These are phyloP conservation scores for Hypericum androsaemum DNA, from an alignment of 345 rosid species.

Conservation along the genomic window DNA sequence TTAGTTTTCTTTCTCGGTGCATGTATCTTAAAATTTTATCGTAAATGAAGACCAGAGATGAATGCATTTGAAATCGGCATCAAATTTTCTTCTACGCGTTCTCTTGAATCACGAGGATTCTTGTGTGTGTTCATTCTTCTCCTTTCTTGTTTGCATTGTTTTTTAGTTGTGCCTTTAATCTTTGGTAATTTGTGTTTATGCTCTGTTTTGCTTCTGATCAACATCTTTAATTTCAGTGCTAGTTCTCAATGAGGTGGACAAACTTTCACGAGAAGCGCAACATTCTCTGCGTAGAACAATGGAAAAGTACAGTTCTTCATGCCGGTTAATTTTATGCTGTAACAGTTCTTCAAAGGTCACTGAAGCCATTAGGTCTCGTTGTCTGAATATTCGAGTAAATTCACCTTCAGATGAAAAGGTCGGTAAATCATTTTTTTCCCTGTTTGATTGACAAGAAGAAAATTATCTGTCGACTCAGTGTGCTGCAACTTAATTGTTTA, in stretches of 20 bases:
- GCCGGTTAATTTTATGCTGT: conserved; percentile 86
- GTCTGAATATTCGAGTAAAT: conserved; percentile 78
- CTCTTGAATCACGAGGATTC: no score
- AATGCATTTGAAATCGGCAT: no score
- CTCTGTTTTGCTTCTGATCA: background rate
- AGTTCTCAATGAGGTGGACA: conserved; percentile 97
- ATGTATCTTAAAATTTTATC: no score
- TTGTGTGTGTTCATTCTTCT: background rate
- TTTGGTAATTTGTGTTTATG: background rate
- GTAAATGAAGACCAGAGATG: no score
- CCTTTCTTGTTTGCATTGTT: background rate
- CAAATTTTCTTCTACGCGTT: no score
- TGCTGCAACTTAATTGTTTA: background rate
- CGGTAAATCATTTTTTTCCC: conserved; percentile 10
- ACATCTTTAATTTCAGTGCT: conserved; percentile 40
- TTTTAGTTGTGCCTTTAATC: background rate
- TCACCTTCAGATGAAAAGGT: conserved; percentile 91
- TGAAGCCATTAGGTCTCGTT: no score
- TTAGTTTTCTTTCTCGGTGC: background rate
- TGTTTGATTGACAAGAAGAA: background rate
- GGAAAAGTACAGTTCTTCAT: conserved; percentile 92
- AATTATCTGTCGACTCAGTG: background rate
- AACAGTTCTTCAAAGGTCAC: conserved; percentile 94
- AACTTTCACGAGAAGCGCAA: conserved; percentile 97
- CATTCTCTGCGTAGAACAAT: conserved; percentile 97